Percentiles rank a stretch among this genome's conserved stretches.
These are phyloP conservation scores for Vitis rupestris DNA, from an alignment of 164 flowering plant species.

Conservation along the genomic window DNA sequence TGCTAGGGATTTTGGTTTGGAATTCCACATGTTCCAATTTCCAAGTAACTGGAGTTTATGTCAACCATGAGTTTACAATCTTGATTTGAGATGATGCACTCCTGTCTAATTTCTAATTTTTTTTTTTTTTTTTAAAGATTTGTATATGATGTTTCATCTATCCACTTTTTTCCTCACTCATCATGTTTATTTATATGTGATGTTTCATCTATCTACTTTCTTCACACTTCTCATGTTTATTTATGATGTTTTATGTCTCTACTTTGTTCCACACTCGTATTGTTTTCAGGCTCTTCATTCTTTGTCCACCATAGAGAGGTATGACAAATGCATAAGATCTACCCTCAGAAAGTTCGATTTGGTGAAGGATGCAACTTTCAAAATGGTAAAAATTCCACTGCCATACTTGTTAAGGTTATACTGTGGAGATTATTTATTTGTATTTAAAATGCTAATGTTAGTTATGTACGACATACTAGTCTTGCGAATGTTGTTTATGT, in stretches of 20 bases:
- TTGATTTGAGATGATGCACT: too few relatives aligned
- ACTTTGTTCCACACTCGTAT: not conserved
- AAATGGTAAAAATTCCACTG: slow-evolving; percentile 46
- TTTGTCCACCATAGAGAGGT: slow-evolving; percentile 25
- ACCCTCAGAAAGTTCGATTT: slow-evolving; percentile 32
- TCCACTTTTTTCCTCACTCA: too few relatives aligned
- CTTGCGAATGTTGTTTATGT: too few relatives aligned
- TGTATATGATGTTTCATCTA: too few relatives aligned
- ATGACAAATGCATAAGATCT: slow-evolving; percentile 23
- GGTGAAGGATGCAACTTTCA: slow-evolving; percentile 28
- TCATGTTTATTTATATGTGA: too few relatives aligned
- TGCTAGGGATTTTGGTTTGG: too few relatives aligned
- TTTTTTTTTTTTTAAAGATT: too few relatives aligned
- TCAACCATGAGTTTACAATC: too few relatives aligned
- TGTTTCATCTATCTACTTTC: not conserved
- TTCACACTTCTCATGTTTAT: not conserved
- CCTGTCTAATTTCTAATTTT: too few relatives aligned
- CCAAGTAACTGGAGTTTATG: too few relatives aligned
- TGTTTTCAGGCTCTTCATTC: slow-evolving; percentile 39
- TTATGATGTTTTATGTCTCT: not conserved
- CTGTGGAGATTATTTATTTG: not conserved
- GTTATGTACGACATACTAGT: too few relatives aligned
- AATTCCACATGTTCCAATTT: too few relatives aligned
- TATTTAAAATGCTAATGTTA: not conserved
- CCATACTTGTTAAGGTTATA: not conserved